Evolutionary conservation across 176 grass and related monocot genomes (phyloP), one percentile per base, ranked within the genome.

Genomic region (Lolium multiflorum): DNA sequence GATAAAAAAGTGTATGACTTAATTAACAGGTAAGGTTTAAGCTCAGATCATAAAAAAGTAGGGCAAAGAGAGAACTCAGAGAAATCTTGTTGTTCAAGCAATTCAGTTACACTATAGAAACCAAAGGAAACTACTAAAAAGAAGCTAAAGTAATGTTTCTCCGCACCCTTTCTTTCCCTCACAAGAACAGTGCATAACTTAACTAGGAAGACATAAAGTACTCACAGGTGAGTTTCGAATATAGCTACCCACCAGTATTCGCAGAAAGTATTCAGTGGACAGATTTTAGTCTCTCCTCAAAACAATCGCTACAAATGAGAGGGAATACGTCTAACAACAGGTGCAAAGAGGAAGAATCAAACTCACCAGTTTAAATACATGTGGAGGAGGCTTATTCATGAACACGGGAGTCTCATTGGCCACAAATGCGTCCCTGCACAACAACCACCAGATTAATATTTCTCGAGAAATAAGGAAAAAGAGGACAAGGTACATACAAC

Each of bases 311-410:
- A 90, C 56, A 79, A 58, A n/a, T 59, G 65, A 38, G 66, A 58
- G 24, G 24, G 11, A 79, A 79, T 17, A 57, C 38, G 18, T 31
- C 14, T 74, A 74, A 14, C 25, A 15, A 50, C 3, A 39, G 37
- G 13, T 39, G 26, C 8, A 76, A 75, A 31, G 74, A 25, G 13
- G 47, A 64, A 66, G 85, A 80, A 60, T 15, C 7, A 6, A 91
- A 41, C 41, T 91, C 58, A 80, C 78, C 41, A 3, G 25, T 56
- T 20, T 80, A 65, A 86, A 62, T 88, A 84, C 89, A 80, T 54
- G 75, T 59, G 76, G 76, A 80, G 26, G 76, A 52, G 68, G 28
- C 60, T 88, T 82, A 76, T 88, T 81, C 68, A 81, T 21, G 75
- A 87, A 22, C 28, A 52, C 0, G 1, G 41, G 44, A 0, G 24